These are phyloP conservation scores for Suillus paluster DNA, from an alignment of 768 basidiomycete species.

Conservation along the genomic window DNA sequence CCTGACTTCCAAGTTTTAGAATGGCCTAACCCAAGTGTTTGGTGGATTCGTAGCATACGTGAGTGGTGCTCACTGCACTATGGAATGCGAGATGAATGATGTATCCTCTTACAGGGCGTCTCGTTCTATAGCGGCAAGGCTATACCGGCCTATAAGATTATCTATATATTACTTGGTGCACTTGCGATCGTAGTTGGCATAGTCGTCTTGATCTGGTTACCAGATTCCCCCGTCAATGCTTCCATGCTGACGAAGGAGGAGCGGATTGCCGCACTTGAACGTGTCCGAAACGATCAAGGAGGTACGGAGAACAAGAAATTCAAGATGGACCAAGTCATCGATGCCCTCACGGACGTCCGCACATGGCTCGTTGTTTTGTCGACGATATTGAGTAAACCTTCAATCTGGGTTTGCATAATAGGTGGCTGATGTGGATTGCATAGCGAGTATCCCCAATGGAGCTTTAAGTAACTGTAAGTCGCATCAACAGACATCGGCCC, in stretches of 20 bases:
- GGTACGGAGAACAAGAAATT: slow-evolving; percentile 64
- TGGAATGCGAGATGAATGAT: background rate
- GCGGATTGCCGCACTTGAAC: slow-evolving; percentile 63
- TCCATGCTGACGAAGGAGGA: slow-evolving; percentile 59
- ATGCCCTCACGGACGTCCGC: slow-evolving; percentile 59
- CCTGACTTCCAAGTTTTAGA: slow-evolving; percentile 37
- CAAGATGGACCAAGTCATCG: slow-evolving; percentile 61
- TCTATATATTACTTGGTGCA: slow-evolving; percentile 63
- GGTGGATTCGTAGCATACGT: slow-evolving; percentile 71
- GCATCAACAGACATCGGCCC: background rate
- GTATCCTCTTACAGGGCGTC: slow-evolving; percentile 46
- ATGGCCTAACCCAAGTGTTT: slow-evolving; percentile 60
- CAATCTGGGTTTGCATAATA: background rate
- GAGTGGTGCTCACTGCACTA: slow-evolving; percentile 15
- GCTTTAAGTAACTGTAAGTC: slow-evolving; percentile 64
- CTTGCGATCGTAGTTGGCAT: slow-evolving; percentile 63
- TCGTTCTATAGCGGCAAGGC: slow-evolving; percentile 53
- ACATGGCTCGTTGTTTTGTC: slow-evolving; percentile 68
- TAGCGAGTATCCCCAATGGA: slow-evolving; percentile 71
- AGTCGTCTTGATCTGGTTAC: slow-evolving; percentile 60
- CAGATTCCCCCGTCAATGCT: slow-evolving; percentile 69
- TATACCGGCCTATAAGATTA: slow-evolving; percentile 62
- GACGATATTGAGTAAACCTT: slow-evolving; percentile 53
- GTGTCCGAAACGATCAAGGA: slow-evolving; percentile 68
- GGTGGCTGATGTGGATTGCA: slow-evolving; percentile 10